These are phyloP conservation scores for Trichoderma atrobrunneum DNA, from an alignment of 2,329 filamentous ascomycete species.

Conservation along the genomic window DNA sequence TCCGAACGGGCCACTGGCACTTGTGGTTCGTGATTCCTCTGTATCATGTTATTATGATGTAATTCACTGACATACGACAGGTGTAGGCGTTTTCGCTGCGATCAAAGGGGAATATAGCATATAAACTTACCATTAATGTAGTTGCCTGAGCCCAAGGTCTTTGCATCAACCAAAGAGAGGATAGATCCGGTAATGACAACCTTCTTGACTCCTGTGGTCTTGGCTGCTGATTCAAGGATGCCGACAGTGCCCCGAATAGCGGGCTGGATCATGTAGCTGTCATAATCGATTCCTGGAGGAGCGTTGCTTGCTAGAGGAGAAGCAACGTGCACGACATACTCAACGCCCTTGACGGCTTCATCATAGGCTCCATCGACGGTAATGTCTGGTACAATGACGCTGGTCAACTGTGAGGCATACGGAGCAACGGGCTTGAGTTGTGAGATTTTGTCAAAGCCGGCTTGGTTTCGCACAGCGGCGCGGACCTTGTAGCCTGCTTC, in stretches of 20 bases:
- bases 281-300: slow-evolving; percentile 15
- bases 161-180: slow-evolving; percentile 22
- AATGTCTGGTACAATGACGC: slow-evolving; percentile 38
- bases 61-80: background rate
- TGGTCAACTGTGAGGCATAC: slow-evolving; percentile 23
- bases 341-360: slow-evolving; percentile 35
- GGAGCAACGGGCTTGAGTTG: slow-evolving; percentile 13
- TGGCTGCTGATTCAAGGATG: slow-evolving; percentile 38
- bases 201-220: slow-evolving; percentile 34
- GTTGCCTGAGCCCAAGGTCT: background rate
- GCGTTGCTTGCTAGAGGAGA: slow-evolving; percentile 24
- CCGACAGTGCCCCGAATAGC: slow-evolving; percentile 36
- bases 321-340: slow-evolving; percentile 36
- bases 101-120: background rate
- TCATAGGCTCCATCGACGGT: slow-evolving; percentile 37
- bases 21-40: background rate
- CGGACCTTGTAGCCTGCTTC: slow-evolving; percentile 30
- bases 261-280: slow-evolving; percentile 30
- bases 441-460: slow-evolving; percentile 21
- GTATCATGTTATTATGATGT: background rate
- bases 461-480: slow-evolving; percentile 29
- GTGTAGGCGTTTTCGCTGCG: background rate
- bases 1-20: slow-evolving; percentile 27
- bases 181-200: slow-evolving; percentile 44
- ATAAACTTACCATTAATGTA: slow-evolving; percentile 7